Percentiles rank a stretch among this genome's conserved stretches.
phyloP scores from a whole-genome alignment of 129 eudicot species.

The Chrysanthemum lavandulifolium region DNA sequence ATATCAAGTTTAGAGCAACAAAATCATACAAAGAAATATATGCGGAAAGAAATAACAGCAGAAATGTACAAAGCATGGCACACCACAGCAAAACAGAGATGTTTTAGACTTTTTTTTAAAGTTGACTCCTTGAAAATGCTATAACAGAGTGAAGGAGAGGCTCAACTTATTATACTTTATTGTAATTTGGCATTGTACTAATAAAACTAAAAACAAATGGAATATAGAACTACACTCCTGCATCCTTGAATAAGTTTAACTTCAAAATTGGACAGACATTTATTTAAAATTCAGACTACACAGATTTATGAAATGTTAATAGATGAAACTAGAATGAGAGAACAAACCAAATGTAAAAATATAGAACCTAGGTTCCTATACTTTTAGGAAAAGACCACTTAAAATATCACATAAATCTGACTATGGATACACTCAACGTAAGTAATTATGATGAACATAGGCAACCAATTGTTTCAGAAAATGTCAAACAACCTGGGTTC shows the following conservation, averaged over 20 bases:
- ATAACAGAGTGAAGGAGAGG: slow-evolving; percentile 6
- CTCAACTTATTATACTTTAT: neutral
- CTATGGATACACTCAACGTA: neutral
- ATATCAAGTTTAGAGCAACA: too few relatives aligned
- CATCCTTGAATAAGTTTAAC: neutral
- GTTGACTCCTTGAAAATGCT: slow-evolving; percentile 7
- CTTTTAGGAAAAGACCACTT: slow-evolving; percentile 9
- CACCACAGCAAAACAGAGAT: neutral
- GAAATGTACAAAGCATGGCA: neutral
- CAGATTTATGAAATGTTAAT: too few relatives aligned
- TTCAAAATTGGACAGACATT: neutral
- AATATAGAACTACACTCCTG: neutral
- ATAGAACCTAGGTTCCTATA: slow-evolving; percentile 7
- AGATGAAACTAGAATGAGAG: neutral
- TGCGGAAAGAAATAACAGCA: slow-evolving; percentile 7
- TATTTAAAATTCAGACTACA: too few relatives aligned
- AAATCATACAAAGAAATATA: too few relatives aligned
- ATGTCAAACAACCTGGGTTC: slow-evolving; percentile 61
- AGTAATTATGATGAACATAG: neutral
- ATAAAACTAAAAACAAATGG: slow-evolving; percentile 7
- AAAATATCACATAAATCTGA: slow-evolving; percentile 3
- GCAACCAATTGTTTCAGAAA: neutral
- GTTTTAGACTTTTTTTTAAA: neutral
- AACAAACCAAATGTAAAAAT: neutral
- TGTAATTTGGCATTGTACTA: neutral